These are phyloP conservation scores for Yamagishiella unicocca DNA, from an alignment of 139 green algal species.

Conservation along the genomic window DNA sequence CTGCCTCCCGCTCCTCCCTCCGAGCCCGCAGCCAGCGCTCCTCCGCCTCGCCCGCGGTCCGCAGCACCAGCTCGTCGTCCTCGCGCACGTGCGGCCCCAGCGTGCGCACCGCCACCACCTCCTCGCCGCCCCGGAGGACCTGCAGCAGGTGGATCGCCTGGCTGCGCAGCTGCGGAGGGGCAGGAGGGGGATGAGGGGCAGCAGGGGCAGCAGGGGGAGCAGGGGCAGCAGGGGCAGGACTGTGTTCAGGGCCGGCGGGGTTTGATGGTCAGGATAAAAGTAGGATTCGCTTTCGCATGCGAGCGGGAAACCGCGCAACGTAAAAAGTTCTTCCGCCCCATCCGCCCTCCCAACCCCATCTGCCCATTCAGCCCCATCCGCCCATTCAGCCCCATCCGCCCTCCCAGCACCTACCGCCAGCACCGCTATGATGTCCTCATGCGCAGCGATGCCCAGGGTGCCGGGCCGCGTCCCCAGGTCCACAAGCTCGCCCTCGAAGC, in stretches of 20 bases:
- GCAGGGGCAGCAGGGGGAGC: background rate
- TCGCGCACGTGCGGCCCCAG: constrained; percentile 21
- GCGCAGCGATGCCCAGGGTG: constrained; percentile 13
- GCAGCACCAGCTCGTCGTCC: constrained; percentile 47
- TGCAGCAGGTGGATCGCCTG: constrained; percentile 41
- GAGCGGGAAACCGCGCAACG: too few species aligned
- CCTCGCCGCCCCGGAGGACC: constrained; percentile 25
- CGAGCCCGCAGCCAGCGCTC: constrained; percentile 13
- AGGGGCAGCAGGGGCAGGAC: too few species aligned
- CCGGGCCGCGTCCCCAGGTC: background rate
- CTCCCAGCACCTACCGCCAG: background rate
- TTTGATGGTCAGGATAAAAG: too few species aligned
- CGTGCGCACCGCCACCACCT: constrained; percentile 35
- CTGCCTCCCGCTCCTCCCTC: constrained; percentile 16
- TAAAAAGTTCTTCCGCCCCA: too few species aligned
- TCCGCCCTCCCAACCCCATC: too few species aligned
- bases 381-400: background rate
- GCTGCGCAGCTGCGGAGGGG: constrained; percentile 11
- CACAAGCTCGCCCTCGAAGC: constrained; percentile 11
- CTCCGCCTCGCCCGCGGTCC: constrained; percentile 29
- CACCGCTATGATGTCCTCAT: constrained; percentile 39
- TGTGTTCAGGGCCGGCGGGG: too few species aligned
- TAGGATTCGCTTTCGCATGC: too few species aligned
- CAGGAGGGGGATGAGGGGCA: background rate
- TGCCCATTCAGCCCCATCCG: too few species aligned